Evolutionary conservation across 768 basidiomycete species (phyloP).

Genomic region (Leccinum disarticulatum): DNA sequence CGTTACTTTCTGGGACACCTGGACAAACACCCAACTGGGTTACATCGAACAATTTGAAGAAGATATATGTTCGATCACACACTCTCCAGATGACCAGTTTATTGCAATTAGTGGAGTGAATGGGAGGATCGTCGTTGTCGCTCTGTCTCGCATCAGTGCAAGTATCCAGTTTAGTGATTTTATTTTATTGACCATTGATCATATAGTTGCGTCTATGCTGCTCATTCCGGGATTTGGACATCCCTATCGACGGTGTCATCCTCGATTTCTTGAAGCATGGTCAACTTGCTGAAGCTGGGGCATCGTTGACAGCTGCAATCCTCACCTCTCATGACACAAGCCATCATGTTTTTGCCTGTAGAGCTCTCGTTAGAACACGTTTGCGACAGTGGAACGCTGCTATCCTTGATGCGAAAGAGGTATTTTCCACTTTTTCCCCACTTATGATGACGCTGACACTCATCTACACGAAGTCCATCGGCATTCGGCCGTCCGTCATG

Average conservation of each 20-base stretch:
- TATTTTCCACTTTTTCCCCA: neutral
- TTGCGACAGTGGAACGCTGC: neutral
- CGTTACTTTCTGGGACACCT: neutral
- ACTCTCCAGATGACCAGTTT: neutral
- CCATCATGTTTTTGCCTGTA: neutral
- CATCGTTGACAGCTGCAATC: neutral
- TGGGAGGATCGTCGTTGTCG: neutral
- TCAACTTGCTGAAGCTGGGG: neutral
- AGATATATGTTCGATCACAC: neutral
- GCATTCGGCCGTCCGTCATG: neutral
- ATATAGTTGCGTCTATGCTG: neutral
- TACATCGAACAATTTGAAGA: neutral
- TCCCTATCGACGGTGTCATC: neutral
- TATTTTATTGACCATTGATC: neutral
- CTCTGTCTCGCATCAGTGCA: neutral
- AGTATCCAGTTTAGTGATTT: neutral
- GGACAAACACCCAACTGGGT: neutral
- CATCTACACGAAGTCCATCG: neutral
- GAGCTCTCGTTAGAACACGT: neutral
- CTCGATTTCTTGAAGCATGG: neutral
- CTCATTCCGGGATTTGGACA: neutral
- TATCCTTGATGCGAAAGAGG: neutral
- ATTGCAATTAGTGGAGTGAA: neutral
- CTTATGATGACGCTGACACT: neutral
- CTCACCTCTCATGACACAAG: neutral